phyloP scores from a whole-genome alignment of 345 rosid genomes.

The Nephelium lappaceum region DNA sequence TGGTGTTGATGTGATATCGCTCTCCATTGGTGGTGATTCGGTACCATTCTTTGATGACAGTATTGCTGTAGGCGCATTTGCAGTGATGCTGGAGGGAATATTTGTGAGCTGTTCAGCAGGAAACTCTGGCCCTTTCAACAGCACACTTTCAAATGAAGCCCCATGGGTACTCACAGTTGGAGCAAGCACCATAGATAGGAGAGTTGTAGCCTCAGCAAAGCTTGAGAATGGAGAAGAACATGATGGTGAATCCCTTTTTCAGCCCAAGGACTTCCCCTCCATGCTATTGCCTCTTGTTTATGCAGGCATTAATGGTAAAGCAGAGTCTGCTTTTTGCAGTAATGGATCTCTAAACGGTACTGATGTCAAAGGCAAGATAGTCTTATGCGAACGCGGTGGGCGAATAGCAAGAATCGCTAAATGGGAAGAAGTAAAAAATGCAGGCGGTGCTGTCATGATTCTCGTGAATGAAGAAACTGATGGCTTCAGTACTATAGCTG shows the following conservation, averaged over 20 bases:
- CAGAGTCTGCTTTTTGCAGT: conserved; percentile 28
- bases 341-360: conserved; percentile 23
- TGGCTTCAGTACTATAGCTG: conserved; percentile 36
- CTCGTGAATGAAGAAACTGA: conserved; percentile 27
- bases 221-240: conserved; percentile 40
- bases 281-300: conserved; percentile 44
- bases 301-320: conserved; percentile 31
- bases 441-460: conserved; percentile 39
- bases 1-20: conserved; percentile 54
- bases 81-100: conserved; percentile 58
- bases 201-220: conserved; percentile 48
- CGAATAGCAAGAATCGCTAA: conserved; percentile 29
- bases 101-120: conserved; percentile 56
- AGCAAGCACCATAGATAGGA: conserved; percentile 65
- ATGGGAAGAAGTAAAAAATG: conserved; percentile 39
- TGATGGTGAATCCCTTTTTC: conserved; percentile 46
- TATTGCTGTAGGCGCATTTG: conserved; percentile 59
- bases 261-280: conserved; percentile 32
- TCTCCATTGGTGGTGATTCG: conserved; percentile 45
- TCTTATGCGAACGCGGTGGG: conserved; percentile 36
- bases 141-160: conserved; percentile 42
- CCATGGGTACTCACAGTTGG: conserved; percentile 71
- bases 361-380: conserved; percentile 41
- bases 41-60: conserved; percentile 49
- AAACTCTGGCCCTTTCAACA: conserved; percentile 45